Evolutionary conservation across 257 asterid species (phyloP).

Genomic region (Salvia rosmarinus): DNA sequence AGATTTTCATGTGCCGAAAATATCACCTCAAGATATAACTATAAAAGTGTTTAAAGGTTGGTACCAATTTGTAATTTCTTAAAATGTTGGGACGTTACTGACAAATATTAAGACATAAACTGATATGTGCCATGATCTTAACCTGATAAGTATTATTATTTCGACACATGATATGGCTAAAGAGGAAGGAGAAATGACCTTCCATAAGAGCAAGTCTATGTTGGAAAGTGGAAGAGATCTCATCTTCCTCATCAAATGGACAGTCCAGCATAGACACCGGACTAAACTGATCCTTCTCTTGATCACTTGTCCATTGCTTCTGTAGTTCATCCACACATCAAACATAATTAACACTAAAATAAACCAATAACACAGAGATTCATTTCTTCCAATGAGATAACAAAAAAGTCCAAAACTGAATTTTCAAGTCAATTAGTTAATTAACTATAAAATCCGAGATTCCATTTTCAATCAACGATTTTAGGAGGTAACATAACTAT

Average conservation of each 20-base stretch:
- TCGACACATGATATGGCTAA: background rate
- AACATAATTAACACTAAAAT: background rate
- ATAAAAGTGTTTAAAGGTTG: background rate
- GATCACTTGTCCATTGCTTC: constrained; percentile 57
- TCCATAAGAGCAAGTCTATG: constrained; percentile 51
- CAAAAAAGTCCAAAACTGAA: too few species aligned
- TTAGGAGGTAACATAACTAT: background rate
- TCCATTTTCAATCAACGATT: background rate
- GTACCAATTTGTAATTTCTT: too few species aligned
- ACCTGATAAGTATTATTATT: background rate
- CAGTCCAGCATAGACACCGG: constrained; percentile 85
- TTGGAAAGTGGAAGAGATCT: constrained; percentile 71
- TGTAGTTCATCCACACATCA: constrained; percentile 30
- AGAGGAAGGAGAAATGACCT: constrained; percentile 44
- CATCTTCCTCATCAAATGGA: constrained; percentile 83
- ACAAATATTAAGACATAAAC: too few species aligned
- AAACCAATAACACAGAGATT: background rate
- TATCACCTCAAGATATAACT: background rate
- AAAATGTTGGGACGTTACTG: background rate
- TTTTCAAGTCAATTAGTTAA: background rate
- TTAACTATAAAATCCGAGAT: background rate
- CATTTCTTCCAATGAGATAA: too few species aligned
- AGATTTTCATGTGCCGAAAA: too few species aligned
- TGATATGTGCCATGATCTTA: background rate
- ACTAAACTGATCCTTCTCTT: constrained; percentile 80